phyloP scores from a whole-genome alignment of 306 rosid genomes.

The Echinosophora koreensis region DNA sequence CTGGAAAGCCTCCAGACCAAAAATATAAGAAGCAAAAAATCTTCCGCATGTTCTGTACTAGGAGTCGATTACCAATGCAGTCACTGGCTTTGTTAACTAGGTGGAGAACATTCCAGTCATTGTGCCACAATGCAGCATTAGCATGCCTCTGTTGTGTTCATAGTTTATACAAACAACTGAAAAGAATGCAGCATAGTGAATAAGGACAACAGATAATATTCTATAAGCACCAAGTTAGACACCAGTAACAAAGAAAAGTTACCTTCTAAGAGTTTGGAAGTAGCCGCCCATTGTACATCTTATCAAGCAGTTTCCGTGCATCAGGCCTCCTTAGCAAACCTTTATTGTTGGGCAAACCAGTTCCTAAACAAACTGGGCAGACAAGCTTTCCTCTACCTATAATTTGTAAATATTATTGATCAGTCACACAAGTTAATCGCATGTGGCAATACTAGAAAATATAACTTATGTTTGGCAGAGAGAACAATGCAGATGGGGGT shows the following conservation, averaged over 20 bases:
- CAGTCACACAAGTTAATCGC: slow-evolving; percentile 16
- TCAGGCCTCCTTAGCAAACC: slow-evolving; percentile 94
- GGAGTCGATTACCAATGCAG: slow-evolving; percentile 21
- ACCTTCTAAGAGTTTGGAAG: slow-evolving; percentile 73
- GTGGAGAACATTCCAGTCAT: slow-evolving; percentile 25
- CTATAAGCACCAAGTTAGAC: slow-evolving; percentile 3
- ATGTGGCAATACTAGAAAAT: neutral
- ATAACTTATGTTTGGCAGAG: slow-evolving; percentile 63
- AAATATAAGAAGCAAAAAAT: slow-evolving; percentile 35
- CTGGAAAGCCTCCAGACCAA: slow-evolving; percentile 42
- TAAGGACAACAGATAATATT: slow-evolving; percentile 4
- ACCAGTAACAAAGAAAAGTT: slow-evolving; percentile 10
- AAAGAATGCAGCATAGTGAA: slow-evolving; percentile 34
- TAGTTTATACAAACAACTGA: slow-evolving; percentile 24
- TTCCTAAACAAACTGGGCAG: slow-evolving; percentile 94
- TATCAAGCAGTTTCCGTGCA: slow-evolving; percentile 79
- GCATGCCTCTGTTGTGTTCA: slow-evolving; percentile 31
- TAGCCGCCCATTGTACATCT: slow-evolving; percentile 90
- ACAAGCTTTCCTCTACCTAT: slow-evolving; percentile 96
- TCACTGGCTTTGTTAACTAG: slow-evolving; percentile 31
- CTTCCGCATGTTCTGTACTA: slow-evolving; percentile 12
- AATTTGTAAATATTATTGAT: slow-evolving; percentile 24
- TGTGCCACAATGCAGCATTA: slow-evolving; percentile 38
- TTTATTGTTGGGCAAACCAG: slow-evolving; percentile 92
- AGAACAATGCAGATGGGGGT: slow-evolving; percentile 70